phyloP scores from a whole-genome alignment of 1,284 basidiomycete genomes.

The Bjerkandera adusta region DNA sequence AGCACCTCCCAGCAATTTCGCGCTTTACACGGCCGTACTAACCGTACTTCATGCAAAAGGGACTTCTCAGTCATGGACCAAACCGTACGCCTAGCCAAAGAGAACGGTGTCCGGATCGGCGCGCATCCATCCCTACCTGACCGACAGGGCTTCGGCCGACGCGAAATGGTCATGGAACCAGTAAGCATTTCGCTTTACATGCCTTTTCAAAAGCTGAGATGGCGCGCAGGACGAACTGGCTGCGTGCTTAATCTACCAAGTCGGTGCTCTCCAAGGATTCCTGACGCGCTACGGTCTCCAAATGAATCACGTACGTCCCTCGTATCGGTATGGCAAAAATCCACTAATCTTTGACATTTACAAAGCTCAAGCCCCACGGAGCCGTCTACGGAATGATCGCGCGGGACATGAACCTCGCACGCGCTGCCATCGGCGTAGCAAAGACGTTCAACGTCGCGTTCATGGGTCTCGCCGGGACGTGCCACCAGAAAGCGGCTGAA shows the following conservation, averaged over 20 bases:
- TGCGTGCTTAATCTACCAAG: slow-evolving; percentile 60
- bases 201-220: not conserved
- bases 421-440: slow-evolving; percentile 47
- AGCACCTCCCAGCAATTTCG: slow-evolving; percentile 16
- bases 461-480: slow-evolving; percentile 59
- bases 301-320: slow-evolving; percentile 46
- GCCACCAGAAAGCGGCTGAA: slow-evolving; percentile 51
- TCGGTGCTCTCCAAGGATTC: slow-evolving; percentile 58
- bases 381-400: slow-evolving; percentile 56
- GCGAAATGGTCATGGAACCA: slow-evolving; percentile 59
- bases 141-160: slow-evolving; percentile 59
- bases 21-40: not conserved
- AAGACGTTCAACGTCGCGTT: slow-evolving; percentile 53
- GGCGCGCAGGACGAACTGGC: slow-evolving; percentile 47
- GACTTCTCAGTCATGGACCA: slow-evolving; percentile 63
- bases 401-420: slow-evolving; percentile 49
- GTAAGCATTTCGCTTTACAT: slow-evolving; percentile 28
- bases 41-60: too few species aligned
- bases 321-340: not conserved
- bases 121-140: slow-evolving; percentile 66
- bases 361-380: slow-evolving; percentile 51
- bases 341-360: not conserved
- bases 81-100: slow-evolving; percentile 53
- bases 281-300: slow-evolving; percentile 45
- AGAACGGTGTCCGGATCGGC: slow-evolving; percentile 49